These are phyloP conservation scores for Gleditsia sinensis DNA, from an alignment of 306 rosid genomes.

Conservation along the genomic window DNA sequence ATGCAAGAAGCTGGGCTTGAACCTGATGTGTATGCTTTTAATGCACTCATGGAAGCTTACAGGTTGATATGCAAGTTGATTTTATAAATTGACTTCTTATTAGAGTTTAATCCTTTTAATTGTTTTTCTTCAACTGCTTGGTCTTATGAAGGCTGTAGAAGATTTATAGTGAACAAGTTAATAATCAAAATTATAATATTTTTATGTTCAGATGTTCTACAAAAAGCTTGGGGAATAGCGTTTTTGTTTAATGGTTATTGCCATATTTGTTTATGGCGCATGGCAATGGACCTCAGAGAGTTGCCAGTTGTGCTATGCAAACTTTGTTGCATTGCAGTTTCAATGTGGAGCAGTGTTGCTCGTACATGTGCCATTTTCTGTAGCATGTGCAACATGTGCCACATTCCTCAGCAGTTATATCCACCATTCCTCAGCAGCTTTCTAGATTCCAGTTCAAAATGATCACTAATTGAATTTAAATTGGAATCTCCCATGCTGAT, in stretches of 20 bases:
- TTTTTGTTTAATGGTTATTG: neutral
- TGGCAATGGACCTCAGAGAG: no score
- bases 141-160: neutral
- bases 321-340: no score
- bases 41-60: conserved; percentile 97
- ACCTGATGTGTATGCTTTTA: conserved; percentile 85
- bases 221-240: neutral
- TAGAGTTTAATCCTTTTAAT: conserved; percentile 5
- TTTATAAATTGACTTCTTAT: conserved; percentile 26
- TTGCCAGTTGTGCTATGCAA: no score
- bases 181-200: neutral
- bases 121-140: conserved; percentile 1
- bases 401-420: conserved; percentile 72
- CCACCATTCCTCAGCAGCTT: conserved; percentile 97
- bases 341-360: no score
- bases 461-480: conserved; percentile 67
- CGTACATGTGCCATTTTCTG: no score
- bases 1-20: conserved; percentile 87
- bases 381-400: no score
- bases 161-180: neutral
- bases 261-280: no score
- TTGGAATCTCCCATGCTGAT: conserved; percentile 15
- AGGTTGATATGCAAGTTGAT: conserved; percentile 53
- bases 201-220: neutral
- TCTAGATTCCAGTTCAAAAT: conserved; percentile 98